Evolutionary conservation across 345 rosid genomes (phyloP).

Genomic region (Salix caprea): DNA sequence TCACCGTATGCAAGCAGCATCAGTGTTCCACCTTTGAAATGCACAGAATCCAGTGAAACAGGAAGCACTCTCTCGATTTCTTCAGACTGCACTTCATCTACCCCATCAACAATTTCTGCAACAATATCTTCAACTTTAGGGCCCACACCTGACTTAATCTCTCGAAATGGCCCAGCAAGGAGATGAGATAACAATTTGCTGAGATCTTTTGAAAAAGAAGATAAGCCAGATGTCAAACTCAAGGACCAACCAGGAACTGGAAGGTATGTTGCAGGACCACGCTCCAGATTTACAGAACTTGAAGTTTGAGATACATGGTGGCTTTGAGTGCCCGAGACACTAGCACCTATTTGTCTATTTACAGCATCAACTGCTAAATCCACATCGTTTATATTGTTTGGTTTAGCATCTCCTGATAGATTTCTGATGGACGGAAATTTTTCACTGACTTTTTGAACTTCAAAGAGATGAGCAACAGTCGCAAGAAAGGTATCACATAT

Average conservation of each 20-base stretch:
- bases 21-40: slow-evolving; percentile 77
- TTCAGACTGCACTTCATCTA: slow-evolving; percentile 50
- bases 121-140: slow-evolving; percentile 54
- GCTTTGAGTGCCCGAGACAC: slow-evolving; percentile 31
- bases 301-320: slow-evolving; percentile 25
- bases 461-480: slow-evolving; percentile 47
- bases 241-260: slow-evolving; percentile 26
- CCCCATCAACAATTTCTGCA: slow-evolving; percentile 57
- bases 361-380: slow-evolving; percentile 25
- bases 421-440: slow-evolving; percentile 24
- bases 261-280: slow-evolving; percentile 33
- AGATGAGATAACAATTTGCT: slow-evolving; percentile 28
- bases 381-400: slow-evolving; percentile 24
- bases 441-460: slow-evolving; percentile 31
- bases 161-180: slow-evolving; percentile 40
- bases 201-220: slow-evolving; percentile 31
- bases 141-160: slow-evolving; percentile 38
- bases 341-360: slow-evolving; percentile 21
- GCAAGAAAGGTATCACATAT: slow-evolving; percentile 62
- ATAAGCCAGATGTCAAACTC: slow-evolving; percentile 23
- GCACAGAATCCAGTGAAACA: slow-evolving; percentile 80
- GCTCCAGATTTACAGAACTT: slow-evolving; percentile 34
- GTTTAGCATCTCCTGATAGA: slow-evolving; percentile 25
- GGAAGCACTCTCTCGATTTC: slow-evolving; percentile 66
- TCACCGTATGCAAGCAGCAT: slow-evolving; percentile 88